Percentiles rank a stretch among this genome's conserved stretches.
Conservation (phyloP, 805 yeast genomes). For the Nakazawaea holstii region DNA sequence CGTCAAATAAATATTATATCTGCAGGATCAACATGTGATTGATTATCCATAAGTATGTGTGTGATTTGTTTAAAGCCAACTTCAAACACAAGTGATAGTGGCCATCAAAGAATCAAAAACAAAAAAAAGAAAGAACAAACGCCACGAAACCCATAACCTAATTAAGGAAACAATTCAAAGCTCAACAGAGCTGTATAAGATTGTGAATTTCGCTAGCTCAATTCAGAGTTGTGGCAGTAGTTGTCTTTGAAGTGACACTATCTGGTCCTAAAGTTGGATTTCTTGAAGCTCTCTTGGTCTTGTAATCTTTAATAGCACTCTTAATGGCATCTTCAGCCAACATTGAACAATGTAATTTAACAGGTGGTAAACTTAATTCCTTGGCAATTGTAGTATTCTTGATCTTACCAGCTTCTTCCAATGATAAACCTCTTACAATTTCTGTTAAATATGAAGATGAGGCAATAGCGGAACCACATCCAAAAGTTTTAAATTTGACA, state of each 20-base stretch:
- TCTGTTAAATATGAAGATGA: conserved; percentile 94
- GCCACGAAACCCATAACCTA: no score
- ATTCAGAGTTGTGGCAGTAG: conserved; percentile 11
- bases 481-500: conserved; percentile 96
- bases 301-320: conserved; percentile 93
- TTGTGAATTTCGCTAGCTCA: background rate
- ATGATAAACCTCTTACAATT: conserved; percentile 87
- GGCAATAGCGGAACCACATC: conserved; percentile 99
- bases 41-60: no score
- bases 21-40: no score
- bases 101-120: no score
- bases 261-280: conserved; percentile 61
- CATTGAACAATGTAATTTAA: conserved; percentile 96
- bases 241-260: conserved; percentile 26
- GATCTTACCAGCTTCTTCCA: conserved; percentile 89
- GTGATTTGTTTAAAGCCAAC: no score
- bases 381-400: conserved; percentile 93
- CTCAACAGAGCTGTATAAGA: background rate
- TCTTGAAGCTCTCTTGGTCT: conserved; percentile 59
- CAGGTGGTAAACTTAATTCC: conserved; percentile 94
- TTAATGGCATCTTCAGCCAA: conserved; percentile 98
- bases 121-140: no score
- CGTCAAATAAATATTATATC: no score
- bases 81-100: no score
- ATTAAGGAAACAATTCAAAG: background rate